Conservation (phyloP, 2,329 filamentous ascomycete genomes). For the Sclerotinia nivalis region DNA sequence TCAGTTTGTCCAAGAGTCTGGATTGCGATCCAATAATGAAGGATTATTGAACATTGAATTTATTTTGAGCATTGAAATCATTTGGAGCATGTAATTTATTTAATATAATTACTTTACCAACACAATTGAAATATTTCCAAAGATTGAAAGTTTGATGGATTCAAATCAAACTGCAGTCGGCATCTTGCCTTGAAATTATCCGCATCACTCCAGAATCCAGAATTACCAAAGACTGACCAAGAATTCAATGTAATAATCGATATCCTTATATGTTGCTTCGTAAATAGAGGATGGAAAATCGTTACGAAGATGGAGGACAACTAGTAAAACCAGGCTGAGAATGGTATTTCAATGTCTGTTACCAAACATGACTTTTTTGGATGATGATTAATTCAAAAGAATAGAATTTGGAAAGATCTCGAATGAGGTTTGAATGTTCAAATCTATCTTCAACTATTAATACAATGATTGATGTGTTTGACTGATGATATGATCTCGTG, state of each 20-base stretch:
- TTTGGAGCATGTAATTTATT: no score
- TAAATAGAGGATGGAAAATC: neutral
- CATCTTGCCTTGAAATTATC: neutral
- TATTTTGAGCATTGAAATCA: no score
- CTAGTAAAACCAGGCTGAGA: neutral
- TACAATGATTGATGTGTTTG: neutral
- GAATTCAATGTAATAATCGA: neutral
- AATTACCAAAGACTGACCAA: neutral
- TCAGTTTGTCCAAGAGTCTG: no score
- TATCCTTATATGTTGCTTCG: neutral
- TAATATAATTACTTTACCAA: no score
- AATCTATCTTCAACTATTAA: neutral
- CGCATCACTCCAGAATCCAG: neutral
- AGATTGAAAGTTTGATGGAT: no score
- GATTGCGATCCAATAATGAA: no score
- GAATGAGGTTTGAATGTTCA: neutral
- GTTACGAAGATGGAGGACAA: neutral
- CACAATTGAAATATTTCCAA: no score
- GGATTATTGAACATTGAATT: no score
- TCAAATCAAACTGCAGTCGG: no score
- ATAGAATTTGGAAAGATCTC: neutral
- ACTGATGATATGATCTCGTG: neutral
- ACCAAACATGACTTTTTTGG: no score
- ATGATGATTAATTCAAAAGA: neutral
- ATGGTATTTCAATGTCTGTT: neutral